Base-by-base conservation (phyloP, 805 yeast genomes). In the Teunomyces barrocoloradensis region DNA sequence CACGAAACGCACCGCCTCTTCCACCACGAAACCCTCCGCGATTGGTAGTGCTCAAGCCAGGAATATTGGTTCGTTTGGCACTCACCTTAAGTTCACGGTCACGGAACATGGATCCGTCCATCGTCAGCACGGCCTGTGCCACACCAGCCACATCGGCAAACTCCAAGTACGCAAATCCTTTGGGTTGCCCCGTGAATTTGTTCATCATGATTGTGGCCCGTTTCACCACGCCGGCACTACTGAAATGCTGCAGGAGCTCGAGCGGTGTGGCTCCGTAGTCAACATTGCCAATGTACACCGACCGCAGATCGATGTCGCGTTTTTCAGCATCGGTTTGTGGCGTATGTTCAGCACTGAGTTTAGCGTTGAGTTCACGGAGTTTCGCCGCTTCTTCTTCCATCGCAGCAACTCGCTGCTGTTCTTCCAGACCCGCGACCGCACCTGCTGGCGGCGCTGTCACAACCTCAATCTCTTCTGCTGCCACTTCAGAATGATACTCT, bases 101-200 rank as follows among this genome's bases (percentile, higher is more conserved):
- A 55, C 81, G 74, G 60, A 89, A 83, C 21, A 73, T 68, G 1
- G 84, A 70, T 27, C 85, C 92, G 57, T 87, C 82, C 51, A 85
- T 69, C 12, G 75, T 70, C 6, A 64, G 68, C 36, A 88, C 72
- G 1, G 96, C 95, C 50, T 77, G 74, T 15, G 78, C 71, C 5
- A 87, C 90, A 10, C 77, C 73, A n/a, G 75, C 74, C 10, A 80
- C 77, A 58, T 79, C 86, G n/a, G 82, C 78, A 60, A 88, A 89
- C 63, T 89, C 96, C 52, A 89, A 77, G 64, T 88, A 89, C 1
- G 96, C 96, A 68, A 77, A 88, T 1, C 96, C 96, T 65, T 85
- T 85, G 38, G 96, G 94, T 52, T 79, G 84, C 5, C 96, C 95
- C 0, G 94, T 82, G 56, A 70, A 66, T 64, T 83, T 85, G 67